Evolutionary conservation across 2,329 filamentous ascomycete species (phyloP).

Genomic region (Trichoderma afroharzianum): DNA sequence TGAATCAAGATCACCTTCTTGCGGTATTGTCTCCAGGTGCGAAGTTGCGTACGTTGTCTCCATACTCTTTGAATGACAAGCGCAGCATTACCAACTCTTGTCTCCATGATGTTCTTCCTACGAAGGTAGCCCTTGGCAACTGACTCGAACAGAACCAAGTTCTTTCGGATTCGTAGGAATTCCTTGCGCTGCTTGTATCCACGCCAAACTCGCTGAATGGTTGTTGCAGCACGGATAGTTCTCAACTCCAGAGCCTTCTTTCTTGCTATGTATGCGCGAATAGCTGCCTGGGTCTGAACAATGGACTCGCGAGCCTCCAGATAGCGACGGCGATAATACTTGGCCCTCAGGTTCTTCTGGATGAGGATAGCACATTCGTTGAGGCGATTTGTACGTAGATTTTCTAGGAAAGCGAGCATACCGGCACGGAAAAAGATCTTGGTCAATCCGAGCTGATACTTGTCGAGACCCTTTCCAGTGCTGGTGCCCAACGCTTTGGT

Average conservation of each 20-base stretch:
- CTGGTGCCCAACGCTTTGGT: conserved; percentile 80
- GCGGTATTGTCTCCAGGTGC: conserved; percentile 82
- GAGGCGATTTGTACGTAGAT: conserved; percentile 81
- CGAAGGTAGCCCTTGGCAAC: conserved; percentile 87
- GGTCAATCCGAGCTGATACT: conserved; percentile 94
- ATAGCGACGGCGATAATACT: conserved; percentile 91
- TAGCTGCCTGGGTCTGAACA: conserved; percentile 72
- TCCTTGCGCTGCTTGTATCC: conserved; percentile 83
- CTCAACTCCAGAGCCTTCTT: conserved; percentile 76
- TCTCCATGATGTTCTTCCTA: conserved; percentile 89
- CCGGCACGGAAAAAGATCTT: conserved; percentile 99
- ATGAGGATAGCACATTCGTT: conserved; percentile 97
- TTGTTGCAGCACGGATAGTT: conserved; percentile 81
- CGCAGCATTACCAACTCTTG: conserved; percentile 86
- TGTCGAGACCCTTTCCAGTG: conserved; percentile 73
- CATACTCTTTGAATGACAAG: conserved; percentile 86
- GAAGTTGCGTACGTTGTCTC: conserved; percentile 75
- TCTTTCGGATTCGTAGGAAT: conserved; percentile 73
- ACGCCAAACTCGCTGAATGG: conserved; percentile 92
- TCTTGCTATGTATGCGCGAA: conserved; percentile 74
- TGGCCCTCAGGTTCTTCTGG: conserved; percentile 94
- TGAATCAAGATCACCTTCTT: conserved; percentile 87
- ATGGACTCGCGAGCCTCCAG: conserved; percentile 81
- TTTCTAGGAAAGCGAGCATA: conserved; percentile 97
- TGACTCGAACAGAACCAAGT: conserved; percentile 85